Evolutionary conservation across 805 yeast genomes (phyloP).

Genomic region (Candida wancherniae): DNA sequence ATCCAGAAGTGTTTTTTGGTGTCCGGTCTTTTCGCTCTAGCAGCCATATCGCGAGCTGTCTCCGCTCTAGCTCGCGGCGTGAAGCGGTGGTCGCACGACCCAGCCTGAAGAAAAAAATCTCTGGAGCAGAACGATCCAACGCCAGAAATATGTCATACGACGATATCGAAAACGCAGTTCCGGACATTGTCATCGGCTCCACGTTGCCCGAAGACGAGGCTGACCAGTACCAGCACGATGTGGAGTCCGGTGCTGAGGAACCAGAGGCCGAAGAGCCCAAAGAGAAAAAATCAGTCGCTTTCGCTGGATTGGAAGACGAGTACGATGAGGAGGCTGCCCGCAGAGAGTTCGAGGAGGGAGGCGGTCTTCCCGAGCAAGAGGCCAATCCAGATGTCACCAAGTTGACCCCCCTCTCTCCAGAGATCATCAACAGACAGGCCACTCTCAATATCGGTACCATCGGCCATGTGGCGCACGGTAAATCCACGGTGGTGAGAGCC

Average conservation of each 20-base stretch:
- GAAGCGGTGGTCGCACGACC: too few relatives aligned
- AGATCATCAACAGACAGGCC: constrained; percentile 97
- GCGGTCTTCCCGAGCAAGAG: constrained; percentile 97
- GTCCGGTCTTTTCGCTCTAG: too few relatives aligned
- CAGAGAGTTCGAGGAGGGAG: constrained; percentile 94
- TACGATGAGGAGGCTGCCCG: constrained; percentile 71
- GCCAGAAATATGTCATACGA: constrained; percentile 54
- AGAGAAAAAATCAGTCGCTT: constrained; percentile 72
- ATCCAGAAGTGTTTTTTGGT: too few relatives aligned
- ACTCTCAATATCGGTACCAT: constrained; percentile 97
- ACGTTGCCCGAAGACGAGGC: constrained; percentile 35
- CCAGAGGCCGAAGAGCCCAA: constrained; percentile 37
- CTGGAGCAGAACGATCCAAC: too few relatives aligned
- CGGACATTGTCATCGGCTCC: constrained; percentile 76
- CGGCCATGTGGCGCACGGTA: constrained; percentile 96
- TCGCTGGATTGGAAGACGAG: constrained; percentile 67
- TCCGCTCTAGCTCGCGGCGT: too few relatives aligned
- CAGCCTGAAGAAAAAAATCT: too few relatives aligned
- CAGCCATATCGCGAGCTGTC: too few relatives aligned
- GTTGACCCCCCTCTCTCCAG: constrained; percentile 87
- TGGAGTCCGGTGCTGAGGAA: constrained; percentile 42
- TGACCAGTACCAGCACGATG: constrained; percentile 49
- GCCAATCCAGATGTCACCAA: constrained; percentile 75
- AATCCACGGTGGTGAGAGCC: constrained; percentile 89
- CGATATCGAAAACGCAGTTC: constrained; percentile 80